Evolutionary conservation across 129 eudicot species (phyloP), one percentile per base, ranked within the genome.

Genomic region (Heracleum sosnowskyi): DNA sequence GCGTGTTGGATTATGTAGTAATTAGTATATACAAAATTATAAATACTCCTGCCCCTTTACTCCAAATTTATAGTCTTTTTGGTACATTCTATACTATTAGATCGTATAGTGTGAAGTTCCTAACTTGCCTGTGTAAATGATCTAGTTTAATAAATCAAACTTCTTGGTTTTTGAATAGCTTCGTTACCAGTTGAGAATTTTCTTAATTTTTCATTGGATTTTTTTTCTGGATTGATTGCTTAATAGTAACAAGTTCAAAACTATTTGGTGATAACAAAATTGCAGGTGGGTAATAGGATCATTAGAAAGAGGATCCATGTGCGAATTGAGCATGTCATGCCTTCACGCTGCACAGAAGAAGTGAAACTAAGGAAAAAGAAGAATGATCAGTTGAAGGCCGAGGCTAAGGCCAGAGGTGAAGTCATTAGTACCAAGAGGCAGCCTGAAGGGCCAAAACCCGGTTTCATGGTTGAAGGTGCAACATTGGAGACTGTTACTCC

Each of bases 401-500:
- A 83, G 69, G 93, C 91, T 1, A 89, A 83, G 87, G 87, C 87
- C 4, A 81, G 82, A 17, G 94, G 94, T 41, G 87, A 81, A 66
- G 78, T 82, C 10, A 85, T 90, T 75, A 87, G 89, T 82, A 89
- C 93, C 35, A 89, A 89, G 82, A 85, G 91, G 79, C 91, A 90
- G 83, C 91, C 89, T 15, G 83, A 78, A 18, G 94, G 89, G 15
- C 94, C 94, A 6, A 90, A 90, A 44, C 91, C 91, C 0, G 93
- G 93, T 29, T 89, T 89, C 49, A 81, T 89, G 89, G 93, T 87
- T 24, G 93, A 79, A 80, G 89, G 91, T 28, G 82, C 88, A 1
- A 90, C 91, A 17, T 42, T 90, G 66, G 91, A 89, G 81, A 90
- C 94, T 7, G 94, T 90, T 63, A 90, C 91, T 24, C 94, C 94